A percentile compares a stretch with the other conserved stretches of the same genome.
Evolutionary conservation across 768 basidiomycete species (phyloP).

Genomic region (Tulasnella calospora): DNA sequence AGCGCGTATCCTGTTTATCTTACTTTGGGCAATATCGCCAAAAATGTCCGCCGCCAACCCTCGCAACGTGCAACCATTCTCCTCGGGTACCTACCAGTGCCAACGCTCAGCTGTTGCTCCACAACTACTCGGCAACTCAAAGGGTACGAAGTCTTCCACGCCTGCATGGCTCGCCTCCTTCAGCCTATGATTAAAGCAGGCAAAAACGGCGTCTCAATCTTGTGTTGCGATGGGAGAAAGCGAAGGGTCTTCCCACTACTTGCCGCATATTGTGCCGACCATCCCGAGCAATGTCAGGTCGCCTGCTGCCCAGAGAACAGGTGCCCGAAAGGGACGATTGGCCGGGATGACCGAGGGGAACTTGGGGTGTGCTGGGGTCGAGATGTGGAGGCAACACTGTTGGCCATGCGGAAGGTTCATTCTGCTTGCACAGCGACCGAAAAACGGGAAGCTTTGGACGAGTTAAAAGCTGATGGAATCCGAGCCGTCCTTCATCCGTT

Average conservation of each 20-base stretch:
- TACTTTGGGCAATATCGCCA: constrained; percentile 43
- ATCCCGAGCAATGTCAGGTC: constrained; percentile 33
- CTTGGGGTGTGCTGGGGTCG: background rate
- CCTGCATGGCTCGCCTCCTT: constrained; percentile 11
- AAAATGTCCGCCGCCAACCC: constrained; percentile 40
- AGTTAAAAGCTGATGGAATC: no score
- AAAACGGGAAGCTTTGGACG: background rate
- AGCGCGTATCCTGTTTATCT: constrained; percentile 46
- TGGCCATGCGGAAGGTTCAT: no score
- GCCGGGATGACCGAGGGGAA: constrained; percentile 26
- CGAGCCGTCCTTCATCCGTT: no score
- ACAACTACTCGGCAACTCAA: constrained; percentile 33
- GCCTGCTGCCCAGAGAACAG: constrained; percentile 29
- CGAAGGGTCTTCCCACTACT: constrained; percentile 31
- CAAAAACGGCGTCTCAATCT: background rate
- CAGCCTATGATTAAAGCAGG: constrained; percentile 12
- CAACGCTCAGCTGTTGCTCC: constrained; percentile 35
- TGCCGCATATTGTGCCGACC: constrained; percentile 33
- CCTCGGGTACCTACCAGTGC: constrained; percentile 41
- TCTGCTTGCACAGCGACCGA: constrained; percentile 14
- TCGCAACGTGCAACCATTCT: constrained; percentile 38
- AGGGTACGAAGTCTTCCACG: background rate
- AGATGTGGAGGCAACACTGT: no score
- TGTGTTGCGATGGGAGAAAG: background rate
- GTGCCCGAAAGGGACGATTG: constrained; percentile 26